Evolutionary conservation across 148 eudicot species (phyloP), one percentile per base, ranked within the genome.

Genomic region (Bassia scoparia): DNA sequence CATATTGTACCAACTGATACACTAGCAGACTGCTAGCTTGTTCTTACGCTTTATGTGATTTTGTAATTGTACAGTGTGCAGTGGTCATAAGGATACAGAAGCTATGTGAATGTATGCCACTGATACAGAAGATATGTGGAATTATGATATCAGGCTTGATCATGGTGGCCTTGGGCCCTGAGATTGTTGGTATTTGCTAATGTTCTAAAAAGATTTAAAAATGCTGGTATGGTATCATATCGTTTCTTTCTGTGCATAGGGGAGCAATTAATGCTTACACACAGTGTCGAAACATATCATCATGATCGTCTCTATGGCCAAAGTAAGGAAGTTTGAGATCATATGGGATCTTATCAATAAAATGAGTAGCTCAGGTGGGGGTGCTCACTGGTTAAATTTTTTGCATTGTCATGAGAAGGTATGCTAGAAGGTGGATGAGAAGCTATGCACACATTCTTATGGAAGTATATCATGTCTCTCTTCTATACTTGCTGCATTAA

Each of bases 381-480:
- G 77, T 91, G 81, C 85, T 94, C 52, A 94, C 85, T 72, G 86
- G 87, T 55, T 97, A 94, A 81, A 94, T 97, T 14, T 94, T 94
- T 72, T 94, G 98, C 76, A 89, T 91, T 59, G 89, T 94, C 41
- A 94, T 94, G 91, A 87, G 93, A 77, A 91, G 79, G 82, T 94
- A 94, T 81, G 97, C 97, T 46, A 86, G 98, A 94, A 94, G 86
- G 83, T 94, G 70, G 91, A 91, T 46, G 97, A 94, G 81, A 90
- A 97, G n/a, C 84, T 94, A 94, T 76, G 77, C 96, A 8, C 91
- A 88, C 76, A 91, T 91, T 72, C 76, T 91, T 56, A 91, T 66
- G 69, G 69, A 44, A 55, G 91, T 88, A 66, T 89, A 89, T 64
- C 86, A 77, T 18, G 50, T 88, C 23, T 56, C 80, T 18, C 86